A percentile compares a stretch with the other conserved stretches of the same genome.
Conservation (phyloP, 495 filamentous ascomycete species). For the Penicillium parvum region DNA sequence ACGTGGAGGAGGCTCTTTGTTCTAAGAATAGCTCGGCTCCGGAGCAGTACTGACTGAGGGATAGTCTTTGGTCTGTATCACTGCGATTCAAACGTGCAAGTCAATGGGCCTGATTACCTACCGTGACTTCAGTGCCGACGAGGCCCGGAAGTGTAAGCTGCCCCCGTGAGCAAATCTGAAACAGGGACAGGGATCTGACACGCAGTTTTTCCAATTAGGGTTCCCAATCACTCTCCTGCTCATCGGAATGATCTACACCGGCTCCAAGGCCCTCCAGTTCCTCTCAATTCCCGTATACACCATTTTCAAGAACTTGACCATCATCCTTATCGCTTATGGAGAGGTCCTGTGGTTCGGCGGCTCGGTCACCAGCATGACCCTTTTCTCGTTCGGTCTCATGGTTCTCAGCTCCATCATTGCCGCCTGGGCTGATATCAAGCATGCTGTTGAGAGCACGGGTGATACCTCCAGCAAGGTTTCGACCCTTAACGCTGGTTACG, state of each 20-base stretch:
- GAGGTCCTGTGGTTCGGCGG: slow-evolving; percentile 99
- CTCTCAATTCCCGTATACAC: slow-evolving; percentile 98
- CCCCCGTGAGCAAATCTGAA: background rate
- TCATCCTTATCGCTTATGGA: slow-evolving; percentile 97
- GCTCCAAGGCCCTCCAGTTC: slow-evolving; percentile 92
- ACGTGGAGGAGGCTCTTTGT: slow-evolving; percentile 31
- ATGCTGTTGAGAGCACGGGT: slow-evolving; percentile 59
- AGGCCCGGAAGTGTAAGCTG: slow-evolving; percentile 83
- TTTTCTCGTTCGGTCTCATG: slow-evolving; percentile 97
- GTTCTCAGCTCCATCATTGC: slow-evolving; percentile 92
- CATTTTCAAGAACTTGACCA: slow-evolving; percentile 99
- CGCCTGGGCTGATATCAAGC: slow-evolving; percentile 96
- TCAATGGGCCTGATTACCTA: slow-evolving; percentile 78
- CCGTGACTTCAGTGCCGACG: slow-evolving; percentile 83
- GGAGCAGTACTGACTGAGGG: no score
- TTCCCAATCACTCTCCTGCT: slow-evolving; percentile 96
- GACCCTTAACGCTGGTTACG: slow-evolving; percentile 91
- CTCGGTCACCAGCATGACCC: slow-evolving; percentile 77
- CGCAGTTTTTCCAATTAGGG: slow-evolving; percentile 55
- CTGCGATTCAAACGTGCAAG: slow-evolving; percentile 83
- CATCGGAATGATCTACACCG: slow-evolving; percentile 99
- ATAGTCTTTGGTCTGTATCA: slow-evolving; percentile 86
- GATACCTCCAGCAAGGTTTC: slow-evolving; percentile 73
- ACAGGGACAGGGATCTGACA: background rate
- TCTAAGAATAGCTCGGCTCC: no score